These are phyloP conservation scores for Raphanus sativus DNA, from an alignment of 345 rosid species.

Conservation along the genomic window DNA sequence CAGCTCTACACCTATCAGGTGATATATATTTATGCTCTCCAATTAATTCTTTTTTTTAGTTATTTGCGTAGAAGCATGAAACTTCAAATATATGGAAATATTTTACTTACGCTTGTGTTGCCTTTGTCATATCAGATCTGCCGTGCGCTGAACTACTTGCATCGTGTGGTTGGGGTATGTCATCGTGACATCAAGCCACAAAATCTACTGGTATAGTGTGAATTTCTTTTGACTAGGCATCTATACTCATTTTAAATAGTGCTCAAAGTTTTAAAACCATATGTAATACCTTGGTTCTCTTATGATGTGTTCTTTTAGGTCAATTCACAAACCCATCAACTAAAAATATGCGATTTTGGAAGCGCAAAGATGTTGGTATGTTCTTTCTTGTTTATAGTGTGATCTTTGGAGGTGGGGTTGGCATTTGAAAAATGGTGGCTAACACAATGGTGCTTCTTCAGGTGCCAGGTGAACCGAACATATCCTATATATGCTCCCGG, in stretches of 20 bases:
- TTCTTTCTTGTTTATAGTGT: conserved; percentile 9
- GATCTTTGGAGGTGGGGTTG: conserved; percentile 3
- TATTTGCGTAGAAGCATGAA: not conserved
- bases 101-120: conserved; percentile 53
- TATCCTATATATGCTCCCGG: conserved; percentile 94
- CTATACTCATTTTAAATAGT: not conserved
- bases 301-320: conserved; percentile 54
- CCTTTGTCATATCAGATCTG: conserved; percentile 73
- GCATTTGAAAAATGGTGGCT: conserved; percentile 15
- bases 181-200: conserved; percentile 99
- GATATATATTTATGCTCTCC: conserved; percentile 29
- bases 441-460: conserved; percentile 34
- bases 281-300: conserved; percentile 6
- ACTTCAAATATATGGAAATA: not conserved
- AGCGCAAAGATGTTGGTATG: conserved; percentile 99
- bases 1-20: conserved; percentile 93
- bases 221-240: conserved; percentile 23
- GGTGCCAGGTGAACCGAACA: conserved; percentile 98
- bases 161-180: conserved; percentile 83
- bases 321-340: conserved; percentile 80
- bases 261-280: not conserved
- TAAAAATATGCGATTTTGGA: conserved; percentile 96
- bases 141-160: conserved; percentile 91
- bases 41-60: not conserved
- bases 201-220: conserved; percentile 72